A percentile compares a stretch with the other conserved stretches of the same genome.
Evolutionary conservation across 2,329 filamentous ascomycete genomes (phyloP).

Genomic region (Penicillium olsonii): DNA sequence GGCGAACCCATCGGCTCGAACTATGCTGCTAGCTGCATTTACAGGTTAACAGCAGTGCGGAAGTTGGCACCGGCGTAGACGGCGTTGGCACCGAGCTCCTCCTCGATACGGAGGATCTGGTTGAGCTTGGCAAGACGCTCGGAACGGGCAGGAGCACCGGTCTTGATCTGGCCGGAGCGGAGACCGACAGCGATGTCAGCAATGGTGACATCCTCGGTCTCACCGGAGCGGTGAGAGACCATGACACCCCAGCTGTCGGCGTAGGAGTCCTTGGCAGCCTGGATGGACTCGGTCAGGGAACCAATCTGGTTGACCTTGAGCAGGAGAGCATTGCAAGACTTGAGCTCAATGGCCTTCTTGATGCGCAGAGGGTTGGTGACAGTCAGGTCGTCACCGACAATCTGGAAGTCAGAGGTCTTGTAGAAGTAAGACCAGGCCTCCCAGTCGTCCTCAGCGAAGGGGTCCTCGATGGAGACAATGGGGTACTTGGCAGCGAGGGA

Average conservation of each 20-base stretch:
- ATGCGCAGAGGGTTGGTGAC: conserved; percentile 99
- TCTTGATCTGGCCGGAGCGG: conserved; percentile 97
- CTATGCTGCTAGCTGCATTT: conserved; percentile 45
- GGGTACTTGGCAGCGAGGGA: conserved; percentile 90
- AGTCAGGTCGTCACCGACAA: conserved; percentile 97
- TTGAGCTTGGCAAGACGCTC: conserved; percentile 99
- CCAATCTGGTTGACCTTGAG: conserved; percentile 99
- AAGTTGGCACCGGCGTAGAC: conserved; percentile 91
- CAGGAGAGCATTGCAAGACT: conserved; percentile 96
- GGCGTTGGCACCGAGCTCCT: conserved; percentile 91
- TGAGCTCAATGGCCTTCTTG: conserved; percentile 99
- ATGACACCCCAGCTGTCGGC: conserved; percentile 97
- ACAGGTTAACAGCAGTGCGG: conserved; percentile 86
- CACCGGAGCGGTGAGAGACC: conserved; percentile 98
- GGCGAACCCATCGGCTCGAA: conserved; percentile 7
- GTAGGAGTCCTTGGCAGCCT: conserved; percentile 98
- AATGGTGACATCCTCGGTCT: conserved; percentile 99
- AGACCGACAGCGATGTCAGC: conserved; percentile 97
- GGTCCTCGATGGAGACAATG: conserved; percentile 98
- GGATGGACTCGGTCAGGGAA: conserved; percentile 97
- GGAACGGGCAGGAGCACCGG: conserved; percentile 90
- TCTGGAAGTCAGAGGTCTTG: conserved; percentile 98
- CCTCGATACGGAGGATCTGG: conserved; percentile 99
- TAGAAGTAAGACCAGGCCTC: conserved; percentile 99
- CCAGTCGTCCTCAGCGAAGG: conserved; percentile 99